Base-by-base conservation (phyloP, 352 stramenopile genomes). In the Phytophthora multivora region DNA sequence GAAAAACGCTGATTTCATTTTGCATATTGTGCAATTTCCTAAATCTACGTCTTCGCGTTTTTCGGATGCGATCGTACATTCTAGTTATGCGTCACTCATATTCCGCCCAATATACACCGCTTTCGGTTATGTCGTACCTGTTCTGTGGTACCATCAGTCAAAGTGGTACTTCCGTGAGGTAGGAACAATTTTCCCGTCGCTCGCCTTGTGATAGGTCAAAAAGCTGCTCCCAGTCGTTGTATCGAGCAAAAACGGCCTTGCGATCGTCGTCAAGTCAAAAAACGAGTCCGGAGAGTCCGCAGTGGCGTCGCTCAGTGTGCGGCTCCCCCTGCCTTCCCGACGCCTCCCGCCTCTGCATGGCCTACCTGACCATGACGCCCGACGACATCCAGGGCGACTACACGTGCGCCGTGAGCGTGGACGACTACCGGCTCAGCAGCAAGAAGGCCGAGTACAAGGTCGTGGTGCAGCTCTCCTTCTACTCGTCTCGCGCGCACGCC, bases 401-500 rank as follows among this genome's bases (percentile, higher is more conserved):
- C 67, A 28, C 39, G 43, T 91, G 81, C 64, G 62, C 66, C 16
- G 52, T 94, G 23, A 56, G 50, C 15, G 80, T 94, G 41, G 77
- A 89, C 28, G 83, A 90, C 63, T 91, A 89, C 68, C 83, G 85
- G 33, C 62, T 91, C 2, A 59, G 39, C 18, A 75, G 71, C 65
- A 90, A 90, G 69, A 92, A 90, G 59, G 81, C 77, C 63, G 85
- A 94, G 77, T 94, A 86, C 68, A 89, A 94, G 49, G 82, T 94
- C 26, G 70, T 88, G 8, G 77, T 91, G 35, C 65, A 73, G 30
- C 62, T 91, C 21, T 75, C 71, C 28, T 94, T 92, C 75, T 94
- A 89, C 68, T 89, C 76, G 47, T 88, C 84, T 25, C 80, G 83
- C 21, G 86, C 78, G 31, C 83, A 89, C 54, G 82, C 81, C 18